A percentile compares a stretch with the other conserved stretches of the same genome.
Evolutionary conservation across 148 eudicot species (phyloP).

Genomic region (Heliosperma pusillum): DNA sequence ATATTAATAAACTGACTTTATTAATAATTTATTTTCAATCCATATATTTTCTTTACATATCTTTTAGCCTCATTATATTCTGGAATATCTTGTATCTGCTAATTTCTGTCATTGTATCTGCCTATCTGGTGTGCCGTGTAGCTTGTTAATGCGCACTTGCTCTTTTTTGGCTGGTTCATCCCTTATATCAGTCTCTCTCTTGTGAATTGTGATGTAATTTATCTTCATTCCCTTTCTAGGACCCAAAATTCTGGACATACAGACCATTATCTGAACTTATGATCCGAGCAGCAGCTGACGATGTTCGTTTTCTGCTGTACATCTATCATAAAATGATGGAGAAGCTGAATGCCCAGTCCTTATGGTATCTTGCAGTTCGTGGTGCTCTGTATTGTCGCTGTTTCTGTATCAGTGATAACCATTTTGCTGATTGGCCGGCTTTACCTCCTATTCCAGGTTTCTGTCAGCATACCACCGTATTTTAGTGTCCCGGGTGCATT

Average conservation of each 20-base stretch:
- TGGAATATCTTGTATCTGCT: not conserved
- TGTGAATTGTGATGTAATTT: slow-evolving; percentile 1
- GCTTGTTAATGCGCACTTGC: not conserved
- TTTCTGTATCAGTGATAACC: slow-evolving; percentile 59
- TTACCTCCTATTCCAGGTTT: slow-evolving; percentile 82
- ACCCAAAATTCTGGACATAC: slow-evolving; percentile 79
- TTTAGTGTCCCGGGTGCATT: not conserved
- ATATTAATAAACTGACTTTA: too few relatives aligned
- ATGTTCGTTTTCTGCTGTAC: slow-evolving; percentile 83
- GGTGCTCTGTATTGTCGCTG: slow-evolving; percentile 91
- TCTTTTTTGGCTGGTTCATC: not conserved
- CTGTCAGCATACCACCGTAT: not conserved
- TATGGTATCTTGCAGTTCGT: slow-evolving; percentile 85
- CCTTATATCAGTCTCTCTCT: not conserved
- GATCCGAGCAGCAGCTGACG: slow-evolving; percentile 94
- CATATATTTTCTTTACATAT: not conserved
- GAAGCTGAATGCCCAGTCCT: slow-evolving; percentile 58
- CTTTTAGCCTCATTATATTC: not conserved
- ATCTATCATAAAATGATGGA: slow-evolving; percentile 86
- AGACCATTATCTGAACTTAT: slow-evolving; percentile 83
- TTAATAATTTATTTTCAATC: not conserved
- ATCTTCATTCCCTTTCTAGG: slow-evolving; percentile 39
- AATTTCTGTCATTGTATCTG: not conserved
- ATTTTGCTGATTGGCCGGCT: slow-evolving; percentile 79
- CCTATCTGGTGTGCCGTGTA: not conserved